A percentile compares a stretch with the other conserved stretches of the same genome.
These are phyloP conservation scores for Candida railenensis DNA, from an alignment of 805 yeast genomes.

Conservation along the genomic window DNA sequence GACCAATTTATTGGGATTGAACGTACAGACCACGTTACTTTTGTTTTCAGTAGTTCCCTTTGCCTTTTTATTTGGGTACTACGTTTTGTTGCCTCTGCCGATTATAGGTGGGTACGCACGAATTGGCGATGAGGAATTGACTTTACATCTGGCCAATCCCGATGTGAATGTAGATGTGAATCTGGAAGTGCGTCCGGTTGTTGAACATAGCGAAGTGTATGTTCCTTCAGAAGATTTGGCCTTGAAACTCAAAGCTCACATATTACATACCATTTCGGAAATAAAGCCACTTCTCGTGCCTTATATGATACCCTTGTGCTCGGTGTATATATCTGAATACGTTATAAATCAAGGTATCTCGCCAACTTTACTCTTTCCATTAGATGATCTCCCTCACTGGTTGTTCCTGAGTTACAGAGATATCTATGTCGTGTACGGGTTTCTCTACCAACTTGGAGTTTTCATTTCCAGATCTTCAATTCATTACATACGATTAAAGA, in stretches of 20 bases:
- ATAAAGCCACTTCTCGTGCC: slow-evolving; percentile 52
- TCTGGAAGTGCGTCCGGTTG: neutral
- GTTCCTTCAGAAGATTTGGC: neutral
- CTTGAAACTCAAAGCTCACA: slow-evolving; percentile 11
- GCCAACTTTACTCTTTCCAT: slow-evolving; percentile 81
- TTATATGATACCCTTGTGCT: slow-evolving; percentile 78
- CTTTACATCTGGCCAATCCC: slow-evolving; percentile 4
- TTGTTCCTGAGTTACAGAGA: slow-evolving; percentile 68
- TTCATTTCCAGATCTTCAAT: slow-evolving; percentile 88
- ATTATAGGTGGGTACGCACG: slow-evolving; percentile 7
- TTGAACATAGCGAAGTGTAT: neutral
- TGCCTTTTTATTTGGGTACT: slow-evolving; percentile 42
- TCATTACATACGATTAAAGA: slow-evolving; percentile 55
- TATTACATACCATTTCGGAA: slow-evolving; percentile 16
- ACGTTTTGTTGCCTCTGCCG: slow-evolving; percentile 22
- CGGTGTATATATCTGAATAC: slow-evolving; percentile 86
- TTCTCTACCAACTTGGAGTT: slow-evolving; percentile 89
- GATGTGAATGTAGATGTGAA: neutral
- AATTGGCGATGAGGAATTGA: slow-evolving; percentile 4
- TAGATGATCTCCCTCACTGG: slow-evolving; percentile 61
- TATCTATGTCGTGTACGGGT: slow-evolving; percentile 87
- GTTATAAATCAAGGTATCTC: slow-evolving; percentile 88
- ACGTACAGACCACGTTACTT: slow-evolving; percentile 54
- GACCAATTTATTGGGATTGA: slow-evolving; percentile 65
- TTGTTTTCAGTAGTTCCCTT: slow-evolving; percentile 56